Percentiles rank a stretch among this genome's conserved stretches.
Conservation (phyloP, 441 rosid species). For the Croton laevigatus region DNA sequence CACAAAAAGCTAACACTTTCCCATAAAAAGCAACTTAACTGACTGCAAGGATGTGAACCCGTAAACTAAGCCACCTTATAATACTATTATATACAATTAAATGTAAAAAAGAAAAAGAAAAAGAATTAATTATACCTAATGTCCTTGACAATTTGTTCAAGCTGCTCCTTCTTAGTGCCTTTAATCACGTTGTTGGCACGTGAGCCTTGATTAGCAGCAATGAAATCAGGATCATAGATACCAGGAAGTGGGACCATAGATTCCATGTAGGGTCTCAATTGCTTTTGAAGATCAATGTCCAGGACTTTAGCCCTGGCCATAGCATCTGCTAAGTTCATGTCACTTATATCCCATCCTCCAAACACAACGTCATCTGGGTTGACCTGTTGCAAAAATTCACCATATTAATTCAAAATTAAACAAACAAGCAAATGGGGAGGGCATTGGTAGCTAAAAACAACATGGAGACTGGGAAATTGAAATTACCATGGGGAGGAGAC, state of each 20-base stretch:
- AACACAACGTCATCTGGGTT: constrained; percentile 87
- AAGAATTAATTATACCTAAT: constrained; percentile 45
- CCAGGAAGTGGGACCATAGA: constrained; percentile 91
- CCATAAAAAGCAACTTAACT: neutral
- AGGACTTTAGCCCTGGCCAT: constrained; percentile 91
- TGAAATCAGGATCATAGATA: constrained; percentile 79
- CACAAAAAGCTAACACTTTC: neutral
- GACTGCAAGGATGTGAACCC: no score
- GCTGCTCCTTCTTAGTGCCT: constrained; percentile 85
- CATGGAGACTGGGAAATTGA: neutral
- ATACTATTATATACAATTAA: neutral
- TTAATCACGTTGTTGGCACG: constrained; percentile 82
- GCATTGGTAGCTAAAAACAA: no score
- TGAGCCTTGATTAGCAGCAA: constrained; percentile 93
- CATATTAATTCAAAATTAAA: neutral
- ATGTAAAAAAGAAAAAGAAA: neutral
- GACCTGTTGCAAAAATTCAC: constrained; percentile 44
- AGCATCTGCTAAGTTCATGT: constrained; percentile 92
- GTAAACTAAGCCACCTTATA: no score
- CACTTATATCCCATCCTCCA: constrained; percentile 98
- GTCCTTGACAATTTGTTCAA: constrained; percentile 70
- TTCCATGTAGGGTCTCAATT: constrained; percentile 94
- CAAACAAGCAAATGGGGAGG: no score
- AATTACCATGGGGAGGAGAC: constrained; percentile 87
- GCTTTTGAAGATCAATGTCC: constrained; percentile 91